Base-by-base conservation (phyloP, 768 basidiomycete genomes). In the Boletus coccyginus region DNA sequence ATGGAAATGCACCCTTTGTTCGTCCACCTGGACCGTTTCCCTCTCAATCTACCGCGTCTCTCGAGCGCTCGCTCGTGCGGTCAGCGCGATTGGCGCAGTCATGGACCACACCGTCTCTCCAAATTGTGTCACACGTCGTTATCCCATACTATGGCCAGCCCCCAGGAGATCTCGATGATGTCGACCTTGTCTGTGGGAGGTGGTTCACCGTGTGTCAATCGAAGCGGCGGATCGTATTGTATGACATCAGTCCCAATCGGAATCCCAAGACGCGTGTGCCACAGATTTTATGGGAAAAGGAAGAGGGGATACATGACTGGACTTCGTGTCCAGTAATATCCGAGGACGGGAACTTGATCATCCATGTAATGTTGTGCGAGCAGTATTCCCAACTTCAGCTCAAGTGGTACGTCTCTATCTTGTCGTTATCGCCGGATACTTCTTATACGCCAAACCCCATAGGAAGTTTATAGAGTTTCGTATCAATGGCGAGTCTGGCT, bases 191-290 rank as follows among this genome's bases (percentile, higher is more conserved):
- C 3, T 46, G 36, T 39, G 57, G 49, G 8, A 39, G 50, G 21
- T 59, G 58, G 50, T 24, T 59, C 14, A 7, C 46, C 3, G 19
- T 49, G 14, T 48, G 50, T 9, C 50, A 58, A 41, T 19, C 8
- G 3, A 2, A 17, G 0, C 41, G 12, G 16, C 39, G 56, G 13
- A 31, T 59, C 13, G 47, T 49, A 10, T 17, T 52, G 36, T 59
- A 52, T 7, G 56, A 58, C 29, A 49, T 16, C 12, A 6, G 10
- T 8, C 14, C 29, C 12, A n/a, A n/a, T n/a, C n/a, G n/a, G n/a
- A 1, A 51, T 27, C 12, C 13, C 7, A 29, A 31, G 11, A 32
- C 29, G n/a, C 19, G 12, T 14, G 7, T 7, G 17, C 42, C 46
- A n/a, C 50, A 40, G 19, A 16, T 49, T 21, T 5, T 55, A 7